Evolutionary conservation across 345 rosid genomes (phyloP).

Genomic region (Jatropha curcas): DNA sequence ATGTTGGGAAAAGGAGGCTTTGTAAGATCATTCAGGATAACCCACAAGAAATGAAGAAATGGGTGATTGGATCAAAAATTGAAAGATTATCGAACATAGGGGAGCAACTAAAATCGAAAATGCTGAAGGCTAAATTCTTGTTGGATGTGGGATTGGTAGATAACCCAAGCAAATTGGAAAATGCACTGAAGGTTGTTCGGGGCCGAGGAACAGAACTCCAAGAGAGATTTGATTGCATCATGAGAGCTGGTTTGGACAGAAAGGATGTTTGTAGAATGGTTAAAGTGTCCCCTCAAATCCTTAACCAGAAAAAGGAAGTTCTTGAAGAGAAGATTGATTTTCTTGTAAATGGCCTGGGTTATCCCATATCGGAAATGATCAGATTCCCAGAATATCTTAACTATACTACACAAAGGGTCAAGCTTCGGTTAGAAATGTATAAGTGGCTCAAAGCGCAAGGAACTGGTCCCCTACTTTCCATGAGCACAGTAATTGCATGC

Average conservation of each 20-base stretch:
- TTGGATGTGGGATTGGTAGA: slow-evolving; percentile 53
- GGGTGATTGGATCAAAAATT: slow-evolving; percentile 41
- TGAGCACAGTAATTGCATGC: slow-evolving; percentile 54
- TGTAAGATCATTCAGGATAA: slow-evolving; percentile 49
- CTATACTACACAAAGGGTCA: slow-evolving; percentile 48
- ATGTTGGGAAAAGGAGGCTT: slow-evolving; percentile 55
- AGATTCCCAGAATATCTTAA: slow-evolving; percentile 55
- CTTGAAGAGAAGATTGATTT: slow-evolving; percentile 53
- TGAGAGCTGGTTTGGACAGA: slow-evolving; percentile 59
- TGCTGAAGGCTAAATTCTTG: slow-evolving; percentile 58
- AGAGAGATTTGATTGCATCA: slow-evolving; percentile 72
- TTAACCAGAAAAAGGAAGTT: slow-evolving; percentile 49
- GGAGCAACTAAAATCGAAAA: slow-evolving; percentile 31
- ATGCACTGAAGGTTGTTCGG: slow-evolving; percentile 52
- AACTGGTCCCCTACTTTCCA: slow-evolving; percentile 31
- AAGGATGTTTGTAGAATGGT: slow-evolving; percentile 54
- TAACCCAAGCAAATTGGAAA: slow-evolving; percentile 39
- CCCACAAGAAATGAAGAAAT: slow-evolving; percentile 56
- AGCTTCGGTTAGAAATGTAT: slow-evolving; percentile 62
- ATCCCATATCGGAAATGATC: slow-evolving; percentile 45
- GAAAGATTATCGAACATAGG: slow-evolving; percentile 37
- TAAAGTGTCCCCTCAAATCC: slow-evolving; percentile 59
- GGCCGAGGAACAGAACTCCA: slow-evolving; percentile 64
- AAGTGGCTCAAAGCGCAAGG: slow-evolving; percentile 64
- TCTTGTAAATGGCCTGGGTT: slow-evolving; percentile 54